A percentile compares a stretch with the other conserved stretches of the same genome.
Conservation (phyloP, 371 early-diverging fungal species). For the Mortierella sp. region DNA sequence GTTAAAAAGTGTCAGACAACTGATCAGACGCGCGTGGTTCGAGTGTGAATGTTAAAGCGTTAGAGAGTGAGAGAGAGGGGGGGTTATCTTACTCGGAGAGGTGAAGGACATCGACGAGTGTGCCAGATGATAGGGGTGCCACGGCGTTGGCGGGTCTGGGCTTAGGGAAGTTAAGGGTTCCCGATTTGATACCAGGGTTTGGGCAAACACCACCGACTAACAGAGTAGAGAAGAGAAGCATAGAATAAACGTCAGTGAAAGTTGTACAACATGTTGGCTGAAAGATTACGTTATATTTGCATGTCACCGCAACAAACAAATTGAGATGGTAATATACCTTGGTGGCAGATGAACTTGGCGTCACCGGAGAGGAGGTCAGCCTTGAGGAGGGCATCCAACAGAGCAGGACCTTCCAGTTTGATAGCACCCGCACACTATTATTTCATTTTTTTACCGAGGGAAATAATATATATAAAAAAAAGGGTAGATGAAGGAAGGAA, state of each 20-base stretch:
- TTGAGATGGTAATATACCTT: background rate
- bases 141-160: slow-evolving; percentile 59
- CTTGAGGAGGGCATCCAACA: slow-evolving; percentile 32
- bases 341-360: slow-evolving; percentile 41
- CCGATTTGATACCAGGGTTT: slow-evolving; percentile 26
- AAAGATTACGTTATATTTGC: background rate
- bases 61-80: background rate
- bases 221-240: background rate
- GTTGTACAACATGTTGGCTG: too few relatives aligned
- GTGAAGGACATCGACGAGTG: slow-evolving; percentile 67
- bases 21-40: background rate
- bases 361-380: slow-evolving; percentile 38
- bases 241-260: background rate
- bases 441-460: background rate
- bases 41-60: background rate
- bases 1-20: too few relatives aligned
- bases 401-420: slow-evolving; percentile 29
- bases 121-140: slow-evolving; percentile 45
- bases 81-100: slow-evolving; percentile 64
- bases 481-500: background rate
- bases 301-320: background rate
- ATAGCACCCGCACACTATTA: slow-evolving; percentile 47
- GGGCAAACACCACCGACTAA: slow-evolving; percentile 26
- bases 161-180: slow-evolving; percentile 65
- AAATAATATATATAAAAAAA: background rate